Conservation (phyloP, 2,329 filamentous ascomycete genomes). For the Aspergillus transmontanensis region DNA sequence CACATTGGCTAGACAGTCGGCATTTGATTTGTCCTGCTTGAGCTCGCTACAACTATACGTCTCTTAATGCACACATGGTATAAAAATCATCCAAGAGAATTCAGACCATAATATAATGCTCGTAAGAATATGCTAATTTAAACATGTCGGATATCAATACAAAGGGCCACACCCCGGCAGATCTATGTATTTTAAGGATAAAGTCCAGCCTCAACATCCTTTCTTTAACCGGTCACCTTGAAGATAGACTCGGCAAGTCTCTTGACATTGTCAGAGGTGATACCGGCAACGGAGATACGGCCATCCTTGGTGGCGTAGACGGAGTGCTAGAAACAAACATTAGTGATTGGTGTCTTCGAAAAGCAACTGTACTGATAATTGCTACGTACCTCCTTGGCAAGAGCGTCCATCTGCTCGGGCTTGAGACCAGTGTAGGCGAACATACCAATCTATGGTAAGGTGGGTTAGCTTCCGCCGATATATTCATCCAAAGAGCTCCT, state of each 20-base stretch:
- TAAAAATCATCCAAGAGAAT: neutral
- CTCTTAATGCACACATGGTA: neutral
- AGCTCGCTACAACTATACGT: neutral
- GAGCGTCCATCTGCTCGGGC: conserved; percentile 84
- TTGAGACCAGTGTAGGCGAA: conserved; percentile 96
- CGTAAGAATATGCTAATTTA: conserved; percentile 24
- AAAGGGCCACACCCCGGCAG: conserved; percentile 15
- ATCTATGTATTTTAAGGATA: conserved; percentile 17
- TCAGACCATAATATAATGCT: conserved; percentile 8
- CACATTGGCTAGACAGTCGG: too few species aligned
- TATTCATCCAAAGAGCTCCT: neutral
- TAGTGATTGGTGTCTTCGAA: conserved; percentile 10
- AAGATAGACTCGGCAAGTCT: conserved; percentile 54
- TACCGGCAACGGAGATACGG: conserved; percentile 54
- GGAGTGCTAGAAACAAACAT: conserved; percentile 63
- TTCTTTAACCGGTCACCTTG: conserved; percentile 52
- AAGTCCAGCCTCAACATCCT: conserved; percentile 6
- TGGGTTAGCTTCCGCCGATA: conserved; percentile 5
- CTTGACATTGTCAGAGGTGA: conserved; percentile 53
- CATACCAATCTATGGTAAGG: conserved; percentile 77
- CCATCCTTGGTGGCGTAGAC: conserved; percentile 89
- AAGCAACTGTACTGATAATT: neutral
- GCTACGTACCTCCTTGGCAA: conserved; percentile 75
- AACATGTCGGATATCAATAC: conserved; percentile 28
- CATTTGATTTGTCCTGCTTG: neutral